Percentiles rank a stretch among this genome's conserved stretches.
phyloP scores from a whole-genome alignment of 2,329 filamentous ascomycete genomes.

The Trichoderma arundinaceum region DNA sequence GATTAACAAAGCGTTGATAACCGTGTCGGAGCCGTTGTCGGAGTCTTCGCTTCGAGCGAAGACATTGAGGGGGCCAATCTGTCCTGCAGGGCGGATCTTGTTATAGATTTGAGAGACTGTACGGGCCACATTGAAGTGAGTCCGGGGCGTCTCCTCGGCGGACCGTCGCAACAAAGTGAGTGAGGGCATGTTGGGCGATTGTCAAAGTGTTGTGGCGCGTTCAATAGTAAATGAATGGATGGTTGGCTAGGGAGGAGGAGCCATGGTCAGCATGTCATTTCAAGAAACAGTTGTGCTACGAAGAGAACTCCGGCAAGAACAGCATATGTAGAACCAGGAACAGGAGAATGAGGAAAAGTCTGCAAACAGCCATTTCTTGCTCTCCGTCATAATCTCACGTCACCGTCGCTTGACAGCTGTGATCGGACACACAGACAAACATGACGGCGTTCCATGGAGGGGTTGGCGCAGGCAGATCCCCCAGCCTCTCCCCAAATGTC shows the following conservation, averaged over 20 bases:
- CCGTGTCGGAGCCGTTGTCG: slow-evolving; percentile 59
- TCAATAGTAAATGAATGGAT: slow-evolving; percentile 25
- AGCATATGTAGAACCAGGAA: slow-evolving; percentile 10
- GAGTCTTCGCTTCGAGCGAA: slow-evolving; percentile 37
- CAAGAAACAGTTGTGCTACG: not conserved
- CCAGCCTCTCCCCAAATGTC: slow-evolving; percentile 25
- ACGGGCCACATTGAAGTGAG: slow-evolving; percentile 19
- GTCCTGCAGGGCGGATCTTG: slow-evolving; percentile 21
- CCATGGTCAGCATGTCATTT: slow-evolving; percentile 26
- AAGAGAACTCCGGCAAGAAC: not conserved
- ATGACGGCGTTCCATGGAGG: slow-evolving; percentile 28
- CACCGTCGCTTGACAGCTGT: slow-evolving; percentile 16
- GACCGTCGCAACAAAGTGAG: slow-evolving; percentile 29
- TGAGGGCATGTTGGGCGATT: slow-evolving; percentile 31
- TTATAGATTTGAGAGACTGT: slow-evolving; percentile 23
- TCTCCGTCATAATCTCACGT: not conserved
- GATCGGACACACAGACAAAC: slow-evolving; percentile 15
- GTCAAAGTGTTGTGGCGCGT: slow-evolving; percentile 11
- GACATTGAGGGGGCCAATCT: slow-evolving; percentile 23
- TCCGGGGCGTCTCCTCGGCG: slow-evolving; percentile 20
- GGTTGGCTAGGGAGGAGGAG: slow-evolving; percentile 2
- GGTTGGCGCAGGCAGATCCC: slow-evolving; percentile 22
- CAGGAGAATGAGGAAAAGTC: not conserved
- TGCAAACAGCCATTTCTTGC: not conserved
- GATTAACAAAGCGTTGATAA: slow-evolving; percentile 78